Percentiles rank a stretch among this genome's conserved stretches.
Conservation (phyloP, 83 land plant species). For the Diphasiastrum complanatum region DNA sequence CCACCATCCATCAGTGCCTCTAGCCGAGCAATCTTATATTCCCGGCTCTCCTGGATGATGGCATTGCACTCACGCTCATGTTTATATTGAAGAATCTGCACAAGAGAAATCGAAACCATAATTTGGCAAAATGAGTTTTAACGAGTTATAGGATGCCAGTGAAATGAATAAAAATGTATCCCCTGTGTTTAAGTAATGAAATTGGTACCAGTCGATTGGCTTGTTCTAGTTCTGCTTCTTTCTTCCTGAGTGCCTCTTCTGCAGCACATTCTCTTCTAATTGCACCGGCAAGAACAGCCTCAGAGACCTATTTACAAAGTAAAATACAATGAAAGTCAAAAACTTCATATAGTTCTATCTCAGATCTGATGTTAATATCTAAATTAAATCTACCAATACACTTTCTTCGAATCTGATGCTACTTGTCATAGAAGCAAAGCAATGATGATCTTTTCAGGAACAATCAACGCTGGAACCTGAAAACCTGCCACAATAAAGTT, state of each 20-base stretch:
- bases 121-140: neutral
- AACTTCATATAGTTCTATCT: constrained; percentile 6
- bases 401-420: too few species aligned
- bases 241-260: constrained; percentile 60
- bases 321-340: neutral
- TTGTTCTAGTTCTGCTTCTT: constrained; percentile 64
- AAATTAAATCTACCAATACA: constrained; percentile 6
- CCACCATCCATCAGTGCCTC: constrained; percentile 85
- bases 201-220: constrained; percentile 64
- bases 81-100: constrained; percentile 76
- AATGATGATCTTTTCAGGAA: too few species aligned
- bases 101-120: neutral
- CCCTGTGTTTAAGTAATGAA: neutral
- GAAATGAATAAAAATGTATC: neutral
- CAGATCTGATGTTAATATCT: constrained; percentile 13
- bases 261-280: constrained; percentile 80
- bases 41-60: constrained; percentile 55
- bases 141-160: neutral
- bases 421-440: too few species aligned
- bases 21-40: constrained; percentile 71
- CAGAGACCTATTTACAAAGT: constrained; percentile 42
- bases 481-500: too few species aligned
- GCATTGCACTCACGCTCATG: constrained; percentile 82
- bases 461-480: too few species aligned
- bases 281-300: constrained; percentile 72